These are phyloP conservation scores for Paecilomyces sp. DNA, from an alignment of 2,329 filamentous ascomycete genomes.

Conservation along the genomic window DNA sequence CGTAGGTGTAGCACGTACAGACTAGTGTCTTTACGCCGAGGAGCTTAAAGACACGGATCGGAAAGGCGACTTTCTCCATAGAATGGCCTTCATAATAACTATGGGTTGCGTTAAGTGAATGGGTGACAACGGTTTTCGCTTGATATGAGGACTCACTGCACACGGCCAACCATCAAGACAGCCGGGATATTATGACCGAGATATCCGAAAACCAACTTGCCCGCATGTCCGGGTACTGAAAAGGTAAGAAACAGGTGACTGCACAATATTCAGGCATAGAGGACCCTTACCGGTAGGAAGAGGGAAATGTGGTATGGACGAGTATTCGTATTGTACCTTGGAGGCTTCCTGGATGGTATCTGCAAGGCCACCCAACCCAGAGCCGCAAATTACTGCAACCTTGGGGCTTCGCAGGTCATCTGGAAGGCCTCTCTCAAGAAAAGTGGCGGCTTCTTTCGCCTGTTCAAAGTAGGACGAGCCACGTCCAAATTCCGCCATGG, in stretches of 20 bases:
- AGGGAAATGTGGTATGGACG: constrained; percentile 55
- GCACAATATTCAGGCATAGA: not conserved
- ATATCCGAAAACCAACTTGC: constrained; percentile 58
- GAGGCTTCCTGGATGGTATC: constrained; percentile 46
- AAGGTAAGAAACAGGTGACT: constrained; percentile 7
- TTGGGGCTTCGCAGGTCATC: constrained; percentile 44
- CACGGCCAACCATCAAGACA: constrained; percentile 57
- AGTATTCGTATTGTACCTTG: constrained; percentile 50
- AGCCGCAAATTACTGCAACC: constrained; percentile 59
- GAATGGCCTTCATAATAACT: constrained; percentile 64
- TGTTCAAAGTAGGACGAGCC: constrained; percentile 13
- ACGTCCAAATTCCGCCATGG: not conserved
- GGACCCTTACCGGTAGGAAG: constrained; percentile 47
- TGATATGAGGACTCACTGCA: constrained; percentile 47
- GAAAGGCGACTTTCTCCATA: constrained; percentile 57
- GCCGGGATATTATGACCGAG: constrained; percentile 50
- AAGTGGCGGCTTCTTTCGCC: constrained; percentile 43
- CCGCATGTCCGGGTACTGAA: constrained; percentile 52
- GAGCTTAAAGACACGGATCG: constrained; percentile 56
- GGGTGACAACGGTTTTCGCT: not conserved
- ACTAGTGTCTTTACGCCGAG: constrained; percentile 55
- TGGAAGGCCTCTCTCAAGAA: constrained; percentile 46
- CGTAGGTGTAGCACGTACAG: constrained; percentile 28
- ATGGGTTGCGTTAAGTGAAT: not conserved
- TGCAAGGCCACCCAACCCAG: constrained; percentile 55